Conservation (phyloP, 2,329 filamentous ascomycete species). For the Colletotrichum cuscutae region DNA sequence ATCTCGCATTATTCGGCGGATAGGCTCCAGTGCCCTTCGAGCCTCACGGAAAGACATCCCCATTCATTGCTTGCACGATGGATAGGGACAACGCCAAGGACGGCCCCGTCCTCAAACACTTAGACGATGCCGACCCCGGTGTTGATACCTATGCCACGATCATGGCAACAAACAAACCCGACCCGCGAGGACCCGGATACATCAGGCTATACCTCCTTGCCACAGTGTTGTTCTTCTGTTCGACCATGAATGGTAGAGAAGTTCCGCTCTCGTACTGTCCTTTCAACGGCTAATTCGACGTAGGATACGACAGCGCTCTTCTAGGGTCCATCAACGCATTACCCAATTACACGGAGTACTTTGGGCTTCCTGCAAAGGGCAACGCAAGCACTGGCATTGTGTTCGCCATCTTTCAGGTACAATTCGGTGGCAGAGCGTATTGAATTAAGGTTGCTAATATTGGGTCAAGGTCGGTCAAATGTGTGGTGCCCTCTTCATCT, state of each 20-base stretch:
- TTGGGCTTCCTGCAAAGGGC: slow-evolving; percentile 45
- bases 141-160: slow-evolving; percentile 46
- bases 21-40: not conserved
- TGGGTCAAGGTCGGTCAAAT: slow-evolving; percentile 51
- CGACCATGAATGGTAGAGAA: slow-evolving; percentile 51
- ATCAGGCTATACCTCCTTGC: slow-evolving; percentile 44
- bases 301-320: slow-evolving; percentile 53
- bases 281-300: not conserved
- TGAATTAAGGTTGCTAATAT: not conserved
- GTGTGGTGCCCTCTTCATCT: slow-evolving; percentile 53
- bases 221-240: slow-evolving; percentile 44
- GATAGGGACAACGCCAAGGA: not conserved
- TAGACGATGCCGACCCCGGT: slow-evolving; percentile 22
- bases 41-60: not conserved
- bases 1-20: not conserved
- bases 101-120: slow-evolving; percentile 1
- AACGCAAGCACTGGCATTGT: slow-evolving; percentile 54
- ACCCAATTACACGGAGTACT: slow-evolving; percentile 50
- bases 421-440: not conserved
- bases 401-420: slow-evolving; percentile 52
- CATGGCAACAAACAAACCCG: slow-evolving; percentile 44
- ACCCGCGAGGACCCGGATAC: slow-evolving; percentile 43
- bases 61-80: not conserved
- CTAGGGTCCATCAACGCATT: slow-evolving; percentile 56
- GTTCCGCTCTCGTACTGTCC: not conserved